Evolutionary conservation across 2,329 filamentous ascomycete genomes (phyloP), one percentile per base, ranked within the genome.

Genomic region (Cladosporium sphaerospermum): DNA sequence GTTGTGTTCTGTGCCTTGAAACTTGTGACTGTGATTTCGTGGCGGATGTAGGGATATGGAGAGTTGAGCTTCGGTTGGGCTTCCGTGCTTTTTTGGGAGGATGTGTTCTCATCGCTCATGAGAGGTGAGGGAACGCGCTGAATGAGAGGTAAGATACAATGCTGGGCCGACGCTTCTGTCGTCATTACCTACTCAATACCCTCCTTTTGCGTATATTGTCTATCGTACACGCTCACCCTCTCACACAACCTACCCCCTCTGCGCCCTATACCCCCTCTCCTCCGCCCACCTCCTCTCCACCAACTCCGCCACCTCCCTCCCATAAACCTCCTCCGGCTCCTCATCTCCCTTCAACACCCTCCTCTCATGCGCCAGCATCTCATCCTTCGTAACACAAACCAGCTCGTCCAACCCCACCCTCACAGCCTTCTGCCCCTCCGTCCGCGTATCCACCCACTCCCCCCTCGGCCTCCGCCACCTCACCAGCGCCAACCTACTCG

Each of bases 381-480:
- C 91, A 56, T 96, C 91, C 68, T 91, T 95, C 1, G 91, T 96
- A 88, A 96, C 89, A 62, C 87, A 88, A 0, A 96, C 90, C 56
- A 96, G 67, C 43, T 95, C 85, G 28, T 79, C 77, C 61, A 92
- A 71, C 32, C 76, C 70, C 4, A 97, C 61, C 2, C 77, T 79
- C n/a, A 88, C 84, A 43, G 79, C 83, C 64, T 88, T 95, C 68
- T 97, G 91, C 18, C 84, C 82, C n/a, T 84, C 78, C 39, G 82
- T 80, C 32, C 78, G 78, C 51, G 81, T 75, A 40, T 90, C 85
- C 11, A 89, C 75, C 58, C 82, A 87, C 19, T 79, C 78, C 23
- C 69, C 69, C 7, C 71, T 70, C 0, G 88, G 89, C 59, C 78
- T 83, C 57, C 78, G 74, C 93, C 93, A 99, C 53, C 92, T 78